Percentiles rank a stretch among this genome's conserved stretches.
phyloP scores from a whole-genome alignment of 2,329 filamentous ascomycete species.

The Alternaria angustiovoidea region DNA sequence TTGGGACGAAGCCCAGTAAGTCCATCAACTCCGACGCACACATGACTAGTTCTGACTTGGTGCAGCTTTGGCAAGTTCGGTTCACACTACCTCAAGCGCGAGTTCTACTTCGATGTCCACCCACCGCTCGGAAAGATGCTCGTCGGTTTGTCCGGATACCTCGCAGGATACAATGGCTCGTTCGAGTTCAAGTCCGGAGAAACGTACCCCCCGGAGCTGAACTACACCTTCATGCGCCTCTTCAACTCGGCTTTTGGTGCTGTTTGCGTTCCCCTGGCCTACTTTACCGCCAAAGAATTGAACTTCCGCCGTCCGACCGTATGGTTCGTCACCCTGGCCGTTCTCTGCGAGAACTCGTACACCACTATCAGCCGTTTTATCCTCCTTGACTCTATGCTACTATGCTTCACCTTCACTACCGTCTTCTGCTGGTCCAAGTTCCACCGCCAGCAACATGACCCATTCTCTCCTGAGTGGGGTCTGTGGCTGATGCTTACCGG shows the following conservation, averaged over 20 bases:
- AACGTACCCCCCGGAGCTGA: constrained; percentile 88
- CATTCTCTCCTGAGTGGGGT: constrained; percentile 92
- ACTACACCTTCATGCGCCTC: constrained; percentile 98
- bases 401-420: constrained; percentile 98
- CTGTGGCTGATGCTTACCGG: constrained; percentile 93
- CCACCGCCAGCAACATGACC: constrained; percentile 83
- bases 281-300: constrained; percentile 91
- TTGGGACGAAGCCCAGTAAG: constrained; percentile 79
- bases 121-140: constrained; percentile 98
- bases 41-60: constrained; percentile 29
- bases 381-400: constrained; percentile 95
- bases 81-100: constrained; percentile 97
- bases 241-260: constrained; percentile 98
- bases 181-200: constrained; percentile 99
- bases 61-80: constrained; percentile 93
- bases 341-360: constrained; percentile 98
- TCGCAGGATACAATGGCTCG: constrained; percentile 97
- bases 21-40: not conserved
- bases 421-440: constrained; percentile 98
- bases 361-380: constrained; percentile 99
- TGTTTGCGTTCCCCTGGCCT: constrained; percentile 89
- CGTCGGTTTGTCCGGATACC: constrained; percentile 92
- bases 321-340: constrained; percentile 96
- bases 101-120: constrained; percentile 99
- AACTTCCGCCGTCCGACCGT: constrained; percentile 86